Evolutionary conservation across 768 basidiomycete genomes (phyloP).

Genomic region (Suillus bovinus): DNA sequence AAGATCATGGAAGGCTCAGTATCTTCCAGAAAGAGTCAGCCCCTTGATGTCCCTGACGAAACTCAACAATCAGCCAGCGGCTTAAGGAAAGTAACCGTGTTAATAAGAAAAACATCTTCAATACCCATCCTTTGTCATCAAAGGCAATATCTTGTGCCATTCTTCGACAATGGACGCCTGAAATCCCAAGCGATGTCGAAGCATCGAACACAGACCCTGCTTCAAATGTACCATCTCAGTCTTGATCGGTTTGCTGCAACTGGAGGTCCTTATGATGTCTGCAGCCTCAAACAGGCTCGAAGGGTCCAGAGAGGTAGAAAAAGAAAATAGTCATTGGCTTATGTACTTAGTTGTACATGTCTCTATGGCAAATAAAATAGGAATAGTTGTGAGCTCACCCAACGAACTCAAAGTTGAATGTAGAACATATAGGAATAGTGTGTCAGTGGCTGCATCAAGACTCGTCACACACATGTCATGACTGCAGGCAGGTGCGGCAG

Average conservation of each 20-base stretch:
- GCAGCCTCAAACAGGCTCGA: no score
- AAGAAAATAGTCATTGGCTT: no score
- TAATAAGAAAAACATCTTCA: slow-evolving; percentile 28
- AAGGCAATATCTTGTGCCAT: slow-evolving; percentile 7
- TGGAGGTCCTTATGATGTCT: no score
- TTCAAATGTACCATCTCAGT: slow-evolving; percentile 3
- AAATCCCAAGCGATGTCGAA: slow-evolving; percentile 24
- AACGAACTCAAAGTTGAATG: no score
- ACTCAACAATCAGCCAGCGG: slow-evolving; percentile 27
- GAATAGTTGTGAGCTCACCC: no score
- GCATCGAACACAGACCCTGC: slow-evolving; percentile 20
- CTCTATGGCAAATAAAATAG: no score
- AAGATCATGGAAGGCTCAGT: slow-evolving; percentile 6
- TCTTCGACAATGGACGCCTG: slow-evolving; percentile 19
- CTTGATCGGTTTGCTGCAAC: slow-evolving; percentile 20
- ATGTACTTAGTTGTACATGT: no score
- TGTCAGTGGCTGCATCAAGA: no score
- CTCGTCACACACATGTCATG: no score
- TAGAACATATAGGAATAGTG: no score
- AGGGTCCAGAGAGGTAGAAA: no score
- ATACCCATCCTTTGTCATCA: slow-evolving; percentile 7
- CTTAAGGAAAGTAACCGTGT: slow-evolving; percentile 22
- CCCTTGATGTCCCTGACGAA: slow-evolving; percentile 19
- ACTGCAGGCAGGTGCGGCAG: no score
- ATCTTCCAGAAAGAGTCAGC: slow-evolving; percentile 32